A percentile compares a stretch with the other conserved stretches of the same genome.
These are phyloP conservation scores for Bolboschoenus planiculmis DNA, from an alignment of 176 grass and related monocot species.

Conservation along the genomic window DNA sequence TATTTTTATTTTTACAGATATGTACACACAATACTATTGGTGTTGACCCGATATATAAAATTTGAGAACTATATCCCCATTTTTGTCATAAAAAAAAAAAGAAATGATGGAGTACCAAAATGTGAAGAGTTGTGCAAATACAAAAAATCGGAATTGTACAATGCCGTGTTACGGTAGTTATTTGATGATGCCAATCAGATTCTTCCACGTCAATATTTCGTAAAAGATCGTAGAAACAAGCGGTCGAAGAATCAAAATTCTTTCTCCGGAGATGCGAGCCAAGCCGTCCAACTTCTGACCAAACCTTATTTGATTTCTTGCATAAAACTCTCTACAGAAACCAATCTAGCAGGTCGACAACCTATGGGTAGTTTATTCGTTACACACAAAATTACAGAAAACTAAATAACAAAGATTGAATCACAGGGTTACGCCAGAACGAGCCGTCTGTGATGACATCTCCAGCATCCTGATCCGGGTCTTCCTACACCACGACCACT, in stretches of 20 bases:
- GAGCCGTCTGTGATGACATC: neutral
- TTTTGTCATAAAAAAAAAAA: too few species aligned
- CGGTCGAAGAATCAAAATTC: too few species aligned
- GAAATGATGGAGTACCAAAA: too few species aligned
- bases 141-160: neutral
- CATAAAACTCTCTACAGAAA: neutral
- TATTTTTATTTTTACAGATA: too few species aligned
- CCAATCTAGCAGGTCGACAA: neutral
- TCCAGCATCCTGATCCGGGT: neutral
- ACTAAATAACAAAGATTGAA: neutral
- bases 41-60: too few species aligned
- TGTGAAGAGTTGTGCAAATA: too few species aligned
- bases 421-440: neutral
- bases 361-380: neutral
- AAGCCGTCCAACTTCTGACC: neutral
- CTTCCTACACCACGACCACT: neutral
- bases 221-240: neutral
- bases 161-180: neutral
- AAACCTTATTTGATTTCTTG: neutral
- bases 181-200: neutral
- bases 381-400: neutral
- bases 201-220: neutral
- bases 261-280: neutral
- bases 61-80: too few species aligned
- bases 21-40: too few species aligned